Conservation (phyloP, 805 yeast species). For the Yamadazyma phyllophila region DNA sequence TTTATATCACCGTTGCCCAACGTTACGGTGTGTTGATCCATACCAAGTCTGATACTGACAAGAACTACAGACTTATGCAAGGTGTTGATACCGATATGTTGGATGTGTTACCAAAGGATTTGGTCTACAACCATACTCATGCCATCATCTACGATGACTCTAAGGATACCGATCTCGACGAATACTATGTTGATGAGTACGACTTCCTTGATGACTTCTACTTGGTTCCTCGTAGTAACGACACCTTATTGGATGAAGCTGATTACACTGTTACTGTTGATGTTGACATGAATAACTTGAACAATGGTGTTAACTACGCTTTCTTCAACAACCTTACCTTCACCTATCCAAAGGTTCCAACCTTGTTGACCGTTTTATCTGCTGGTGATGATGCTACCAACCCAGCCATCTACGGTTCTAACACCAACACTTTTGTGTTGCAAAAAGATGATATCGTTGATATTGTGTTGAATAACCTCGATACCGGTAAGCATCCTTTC, state of each 20-base stretch:
- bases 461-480: conserved; percentile 73
- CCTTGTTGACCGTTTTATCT: conserved; percentile 60
- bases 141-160: conserved; percentile 49
- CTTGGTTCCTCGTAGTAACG: conserved; percentile 60
- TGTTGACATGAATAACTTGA: conserved; percentile 65
- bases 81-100: conserved; percentile 64
- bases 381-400: conserved; percentile 59
- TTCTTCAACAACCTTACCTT: conserved; percentile 69
- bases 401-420: conserved; percentile 68
- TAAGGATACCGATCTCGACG: conserved; percentile 18
- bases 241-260: conserved; percentile 51
- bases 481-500: conserved; percentile 78
- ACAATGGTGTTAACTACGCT: conserved; percentile 75
- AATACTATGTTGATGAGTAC: conserved; percentile 28
- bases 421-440: conserved; percentile 61
- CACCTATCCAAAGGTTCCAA: conserved; percentile 67
- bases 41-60: conserved; percentile 44
- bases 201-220: conserved; percentile 70
- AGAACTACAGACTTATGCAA: conserved; percentile 61
- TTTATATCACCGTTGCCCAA: conserved; percentile 78
- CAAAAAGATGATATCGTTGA: conserved; percentile 66
- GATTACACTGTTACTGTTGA: conserved; percentile 60
- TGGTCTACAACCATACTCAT: conserved; percentile 52
- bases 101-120: conserved; percentile 61
- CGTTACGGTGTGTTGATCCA: conserved; percentile 68